A percentile compares a stretch with the other conserved stretches of the same genome.
Evolutionary conservation across 1,284 basidiomycete genomes (phyloP).

Genomic region (Xanthoconium separans): DNA sequence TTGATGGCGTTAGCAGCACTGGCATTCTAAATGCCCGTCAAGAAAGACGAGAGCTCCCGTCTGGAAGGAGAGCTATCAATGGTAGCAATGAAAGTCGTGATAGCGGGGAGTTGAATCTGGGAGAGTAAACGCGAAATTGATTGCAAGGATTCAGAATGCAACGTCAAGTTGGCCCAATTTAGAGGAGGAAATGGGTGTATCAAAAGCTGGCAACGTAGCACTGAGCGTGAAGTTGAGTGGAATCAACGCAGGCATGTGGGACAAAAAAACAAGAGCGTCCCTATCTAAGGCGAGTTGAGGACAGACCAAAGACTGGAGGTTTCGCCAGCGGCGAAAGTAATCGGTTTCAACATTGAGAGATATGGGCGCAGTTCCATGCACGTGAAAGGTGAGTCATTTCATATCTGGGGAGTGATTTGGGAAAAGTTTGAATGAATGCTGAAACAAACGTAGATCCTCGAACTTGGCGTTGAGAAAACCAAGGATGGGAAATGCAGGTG

Average conservation of each 20-base stretch:
- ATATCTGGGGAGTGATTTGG: background rate
- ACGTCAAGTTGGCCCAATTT: background rate
- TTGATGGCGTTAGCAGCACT: background rate
- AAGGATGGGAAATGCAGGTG: background rate
- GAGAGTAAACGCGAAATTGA: background rate
- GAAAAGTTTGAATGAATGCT: background rate
- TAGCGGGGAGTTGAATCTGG: background rate
- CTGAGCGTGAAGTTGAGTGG: background rate
- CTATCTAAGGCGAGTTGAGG: background rate
- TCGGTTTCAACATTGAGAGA: no score
- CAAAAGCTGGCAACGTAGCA: background rate
- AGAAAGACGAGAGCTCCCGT: background rate
- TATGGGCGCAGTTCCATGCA: background rate
- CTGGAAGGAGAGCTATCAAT: background rate
- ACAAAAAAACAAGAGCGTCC: background rate
- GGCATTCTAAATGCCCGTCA: background rate
- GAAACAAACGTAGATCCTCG: background rate
- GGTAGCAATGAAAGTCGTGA: background rate
- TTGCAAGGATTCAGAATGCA: background rate
- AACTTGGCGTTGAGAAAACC: background rate
- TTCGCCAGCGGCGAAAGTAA: background rate
- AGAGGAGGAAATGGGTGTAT: background rate
- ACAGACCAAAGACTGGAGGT: background rate
- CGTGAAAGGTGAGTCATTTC: background rate
- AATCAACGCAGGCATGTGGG: background rate